Evolutionary conservation across 352 stramenopile genomes (phyloP).

Genomic region (Peronospora farinosa): DNA sequence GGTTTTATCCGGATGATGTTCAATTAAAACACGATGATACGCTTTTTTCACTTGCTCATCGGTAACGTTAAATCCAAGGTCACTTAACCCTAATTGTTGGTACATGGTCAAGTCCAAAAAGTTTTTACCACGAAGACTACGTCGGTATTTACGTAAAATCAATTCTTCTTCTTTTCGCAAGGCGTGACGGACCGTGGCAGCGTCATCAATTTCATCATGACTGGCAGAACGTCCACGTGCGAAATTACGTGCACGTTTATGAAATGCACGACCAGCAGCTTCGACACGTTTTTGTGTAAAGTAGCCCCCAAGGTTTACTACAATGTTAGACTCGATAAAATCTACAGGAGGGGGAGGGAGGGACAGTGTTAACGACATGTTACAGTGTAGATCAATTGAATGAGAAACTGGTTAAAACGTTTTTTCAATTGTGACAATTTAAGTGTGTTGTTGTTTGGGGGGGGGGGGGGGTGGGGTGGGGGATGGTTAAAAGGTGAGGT

Average conservation of each 20-base stretch:
- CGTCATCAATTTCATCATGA: constrained; percentile 70
- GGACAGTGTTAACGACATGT: constrained; percentile 53
- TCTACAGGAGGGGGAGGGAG: constrained; percentile 46
- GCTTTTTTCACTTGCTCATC: constrained; percentile 84
- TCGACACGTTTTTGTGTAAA: constrained; percentile 73
- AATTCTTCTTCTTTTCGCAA: constrained; percentile 60
- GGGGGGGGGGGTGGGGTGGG: too few relatives aligned
- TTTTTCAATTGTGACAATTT: too few relatives aligned
- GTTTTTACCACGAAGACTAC: constrained; percentile 74
- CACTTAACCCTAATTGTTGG: constrained; percentile 70
- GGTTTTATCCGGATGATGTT: constrained; percentile 86
- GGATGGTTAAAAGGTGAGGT: too few relatives aligned
- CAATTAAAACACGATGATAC: constrained; percentile 84
- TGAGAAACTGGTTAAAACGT: too few relatives aligned
- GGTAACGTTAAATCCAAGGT: constrained; percentile 75
- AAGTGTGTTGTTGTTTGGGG: too few relatives aligned
- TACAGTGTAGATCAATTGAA: too few relatives aligned
- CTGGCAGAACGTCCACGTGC: constrained; percentile 66
- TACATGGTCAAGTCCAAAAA: constrained; percentile 84
- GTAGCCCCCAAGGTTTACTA: constrained; percentile 63
- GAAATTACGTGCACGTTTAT: constrained; percentile 71
- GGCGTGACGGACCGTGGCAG: constrained; percentile 47
- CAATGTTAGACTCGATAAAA: constrained; percentile 50
- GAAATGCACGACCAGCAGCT: constrained; percentile 58
- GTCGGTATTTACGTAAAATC: constrained; percentile 73